phyloP scores from a whole-genome alignment of 768 basidiomycete genomes.

The Podaxis rugospora region DNA sequence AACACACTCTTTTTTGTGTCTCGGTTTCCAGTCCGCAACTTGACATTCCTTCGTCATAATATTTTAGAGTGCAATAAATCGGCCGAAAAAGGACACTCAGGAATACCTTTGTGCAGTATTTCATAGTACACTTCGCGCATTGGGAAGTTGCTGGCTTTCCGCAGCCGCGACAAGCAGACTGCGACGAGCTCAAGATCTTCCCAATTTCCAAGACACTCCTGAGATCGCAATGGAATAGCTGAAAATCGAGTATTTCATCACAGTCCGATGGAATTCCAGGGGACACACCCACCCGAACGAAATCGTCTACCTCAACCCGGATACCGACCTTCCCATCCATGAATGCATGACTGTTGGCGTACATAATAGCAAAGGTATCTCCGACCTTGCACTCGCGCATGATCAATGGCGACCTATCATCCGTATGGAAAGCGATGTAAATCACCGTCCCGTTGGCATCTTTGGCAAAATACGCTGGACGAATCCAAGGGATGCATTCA shows the following conservation, averaged over 20 bases:
- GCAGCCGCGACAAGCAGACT: constrained; percentile 4
- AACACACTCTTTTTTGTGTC: constrained; percentile 6
- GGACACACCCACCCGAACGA: background rate
- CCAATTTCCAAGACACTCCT: background rate
- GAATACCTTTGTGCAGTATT: constrained; percentile 7
- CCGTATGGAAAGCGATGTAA: constrained; percentile 13
- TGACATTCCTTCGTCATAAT: constrained; percentile 3
- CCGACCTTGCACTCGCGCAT: constrained; percentile 9
- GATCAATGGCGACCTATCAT: constrained; percentile 11
- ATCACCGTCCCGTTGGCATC: constrained; percentile 10
- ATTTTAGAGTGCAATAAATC: background rate
- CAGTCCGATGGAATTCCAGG: background rate
- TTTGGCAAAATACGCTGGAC: constrained; percentile 12
- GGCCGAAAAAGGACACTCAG: background rate
- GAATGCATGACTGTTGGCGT: constrained; percentile 14
- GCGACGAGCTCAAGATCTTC: background rate
- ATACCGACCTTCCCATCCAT: constrained; percentile 14
- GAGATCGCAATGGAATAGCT: constrained; percentile 3
- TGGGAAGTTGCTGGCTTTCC: background rate
- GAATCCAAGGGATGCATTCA: constrained; percentile 2
- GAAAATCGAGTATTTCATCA: background rate
- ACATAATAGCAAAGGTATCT: constrained; percentile 16
- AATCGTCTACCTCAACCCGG: constrained; percentile 10
- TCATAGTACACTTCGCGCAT: constrained; percentile 7
- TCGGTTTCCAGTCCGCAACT: constrained; percentile 6